Conservation (phyloP, 345 rosid species). For the Geranium rotundifolium region DNA sequence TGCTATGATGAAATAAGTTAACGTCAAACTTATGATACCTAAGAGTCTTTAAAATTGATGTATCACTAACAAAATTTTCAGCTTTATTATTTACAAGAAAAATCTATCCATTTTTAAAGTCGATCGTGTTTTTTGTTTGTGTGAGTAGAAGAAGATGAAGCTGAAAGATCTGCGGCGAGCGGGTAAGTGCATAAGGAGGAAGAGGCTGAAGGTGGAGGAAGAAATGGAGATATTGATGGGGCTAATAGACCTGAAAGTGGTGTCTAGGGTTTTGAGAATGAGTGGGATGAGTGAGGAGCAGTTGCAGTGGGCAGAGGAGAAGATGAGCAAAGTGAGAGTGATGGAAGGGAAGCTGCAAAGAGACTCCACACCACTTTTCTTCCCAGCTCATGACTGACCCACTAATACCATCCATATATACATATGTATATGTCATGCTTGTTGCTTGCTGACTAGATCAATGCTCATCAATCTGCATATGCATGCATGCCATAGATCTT, state of each 20-base stretch:
- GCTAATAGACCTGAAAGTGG: constrained; percentile 74
- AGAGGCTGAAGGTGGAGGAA: constrained; percentile 52
- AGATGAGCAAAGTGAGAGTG: constrained; percentile 85
- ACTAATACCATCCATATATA: constrained; percentile 10
- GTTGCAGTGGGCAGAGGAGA: constrained; percentile 92
- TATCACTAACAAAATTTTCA: no score
- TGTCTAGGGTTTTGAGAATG: constrained; percentile 85
- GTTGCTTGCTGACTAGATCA: constrained; percentile 32
- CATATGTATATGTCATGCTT: constrained; percentile 3
- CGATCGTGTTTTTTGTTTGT: background rate
- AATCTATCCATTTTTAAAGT: no score
- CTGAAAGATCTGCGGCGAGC: constrained; percentile 65
- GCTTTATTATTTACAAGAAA: no score
- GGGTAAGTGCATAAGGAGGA: constrained; percentile 61
- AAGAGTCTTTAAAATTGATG: no score
- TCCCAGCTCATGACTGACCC: constrained; percentile 67
- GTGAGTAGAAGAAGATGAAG: constrained; percentile 65
- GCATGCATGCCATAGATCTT: background rate
- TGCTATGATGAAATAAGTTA: no score
- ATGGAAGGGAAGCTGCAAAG: constrained; percentile 68
- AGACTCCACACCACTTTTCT: constrained; percentile 83
- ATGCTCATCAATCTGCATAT: constrained; percentile 22
- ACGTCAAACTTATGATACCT: no score
- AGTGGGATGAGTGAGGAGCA: constrained; percentile 54
- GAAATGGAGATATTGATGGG: constrained; percentile 92